These are phyloP conservation scores for Abrus precatorius DNA, from an alignment of 306 rosid species.

Conservation along the genomic window DNA sequence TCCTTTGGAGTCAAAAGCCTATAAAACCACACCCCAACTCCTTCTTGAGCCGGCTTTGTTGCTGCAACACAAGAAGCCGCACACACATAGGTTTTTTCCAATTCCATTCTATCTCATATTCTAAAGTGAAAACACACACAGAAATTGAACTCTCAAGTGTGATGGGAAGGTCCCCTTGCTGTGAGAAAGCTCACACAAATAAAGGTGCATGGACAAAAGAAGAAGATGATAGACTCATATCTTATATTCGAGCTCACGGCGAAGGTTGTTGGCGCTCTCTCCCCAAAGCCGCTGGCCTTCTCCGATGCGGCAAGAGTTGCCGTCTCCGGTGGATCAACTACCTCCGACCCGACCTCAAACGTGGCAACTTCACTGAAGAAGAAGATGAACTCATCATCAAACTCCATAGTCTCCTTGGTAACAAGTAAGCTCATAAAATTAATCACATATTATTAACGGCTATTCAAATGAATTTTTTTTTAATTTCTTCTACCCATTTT, in stretches of 20 bases:
- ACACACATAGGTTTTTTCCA: neutral
- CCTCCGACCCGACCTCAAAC: conserved; percentile 97
- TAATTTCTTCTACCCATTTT: neutral
- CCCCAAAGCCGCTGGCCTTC: conserved; percentile 97
- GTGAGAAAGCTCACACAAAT: conserved; percentile 99
- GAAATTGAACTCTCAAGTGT: neutral
- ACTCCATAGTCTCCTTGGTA: conserved; percentile 97
- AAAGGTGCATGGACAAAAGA: conserved; percentile 99
- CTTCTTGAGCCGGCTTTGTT: conserved; percentile 51
- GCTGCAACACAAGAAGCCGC: conserved; percentile 54
- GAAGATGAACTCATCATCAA: conserved; percentile 99
- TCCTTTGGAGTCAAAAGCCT: conserved; percentile 74
- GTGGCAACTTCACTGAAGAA: conserved; percentile 93
- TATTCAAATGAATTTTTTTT: no score
- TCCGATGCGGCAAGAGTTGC: conserved; percentile 97
- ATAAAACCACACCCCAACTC: conserved; percentile 62
- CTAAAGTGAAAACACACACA: neutral
- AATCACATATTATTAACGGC: no score
- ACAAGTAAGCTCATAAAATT: conserved; percentile 65
- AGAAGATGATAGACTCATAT: conserved; percentile 91
- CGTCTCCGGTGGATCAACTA: conserved; percentile 97
- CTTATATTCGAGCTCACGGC: conserved; percentile 92
- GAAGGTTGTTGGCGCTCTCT: conserved; percentile 99
- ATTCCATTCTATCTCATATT: no score
- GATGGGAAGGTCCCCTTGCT: conserved; percentile 98